phyloP scores from a whole-genome alignment of 208 protist genomes.

The Crithidia bombi region DNA sequence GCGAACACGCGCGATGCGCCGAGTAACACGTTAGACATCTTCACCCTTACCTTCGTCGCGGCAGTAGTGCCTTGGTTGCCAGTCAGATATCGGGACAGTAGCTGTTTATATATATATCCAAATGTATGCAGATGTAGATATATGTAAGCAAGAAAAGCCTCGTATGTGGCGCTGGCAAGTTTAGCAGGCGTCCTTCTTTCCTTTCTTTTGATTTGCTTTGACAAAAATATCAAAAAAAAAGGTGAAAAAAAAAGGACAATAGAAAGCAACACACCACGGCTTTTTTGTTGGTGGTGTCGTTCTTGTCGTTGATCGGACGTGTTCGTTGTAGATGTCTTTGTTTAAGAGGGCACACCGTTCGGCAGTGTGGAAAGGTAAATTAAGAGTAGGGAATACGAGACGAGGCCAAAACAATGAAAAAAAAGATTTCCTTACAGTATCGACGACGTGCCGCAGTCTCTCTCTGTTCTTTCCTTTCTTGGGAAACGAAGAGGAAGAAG shows the following conservation, averaged over 20 bases:
- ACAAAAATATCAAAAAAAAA: neutral
- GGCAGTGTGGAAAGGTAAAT: conserved; percentile 21
- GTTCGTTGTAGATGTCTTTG: conserved; percentile 1
- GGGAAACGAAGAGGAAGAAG: neutral
- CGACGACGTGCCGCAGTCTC: neutral
- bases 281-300: neutral
- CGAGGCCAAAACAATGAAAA: neutral
- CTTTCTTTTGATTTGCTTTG: neutral
- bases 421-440: neutral
- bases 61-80: too few relatives aligned
- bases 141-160: neutral
- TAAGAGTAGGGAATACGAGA: conserved; percentile 1
- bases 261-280: too few relatives aligned
- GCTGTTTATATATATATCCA: too few relatives aligned
- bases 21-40: conserved; percentile 15
- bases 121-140: neutral
- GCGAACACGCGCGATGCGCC: conserved; percentile 38
- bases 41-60: neutral
- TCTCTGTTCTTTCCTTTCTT: neutral
- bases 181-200: neutral
- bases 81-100: too few relatives aligned
- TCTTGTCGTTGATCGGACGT: neutral
- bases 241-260: neutral
- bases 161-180: neutral
- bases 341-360: conserved; percentile 6